Percentiles rank a stretch among this genome's conserved stretches.
phyloP scores from a whole-genome alignment of 2,329 filamentous ascomycete species.

The Fusarium globosum region DNA sequence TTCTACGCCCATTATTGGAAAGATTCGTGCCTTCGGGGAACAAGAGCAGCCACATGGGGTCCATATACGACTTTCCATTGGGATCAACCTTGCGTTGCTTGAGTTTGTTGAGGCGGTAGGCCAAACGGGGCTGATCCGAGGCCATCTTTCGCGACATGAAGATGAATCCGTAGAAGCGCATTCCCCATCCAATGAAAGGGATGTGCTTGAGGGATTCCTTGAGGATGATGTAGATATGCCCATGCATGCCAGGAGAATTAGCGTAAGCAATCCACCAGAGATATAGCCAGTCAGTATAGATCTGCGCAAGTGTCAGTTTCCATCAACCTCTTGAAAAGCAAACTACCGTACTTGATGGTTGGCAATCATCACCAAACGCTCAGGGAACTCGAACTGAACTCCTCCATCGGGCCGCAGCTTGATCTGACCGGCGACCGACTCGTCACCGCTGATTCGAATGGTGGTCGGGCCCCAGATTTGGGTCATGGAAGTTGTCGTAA shows the following conservation, averaged over 20 bases:
- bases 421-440: constrained; percentile 81
- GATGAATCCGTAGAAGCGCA: constrained; percentile 90
- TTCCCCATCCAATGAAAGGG: constrained; percentile 81
- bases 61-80: constrained; percentile 64
- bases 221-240: constrained; percentile 88
- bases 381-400: constrained; percentile 82
- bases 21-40: constrained; percentile 91
- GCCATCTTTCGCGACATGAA: constrained; percentile 93
- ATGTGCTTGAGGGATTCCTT: constrained; percentile 88
- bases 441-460: constrained; percentile 85
- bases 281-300: constrained; percentile 93
- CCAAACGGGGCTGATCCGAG: constrained; percentile 79
- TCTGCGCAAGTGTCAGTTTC: constrained; percentile 52
- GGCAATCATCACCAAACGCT: constrained; percentile 84
- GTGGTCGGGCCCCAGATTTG: constrained; percentile 89
- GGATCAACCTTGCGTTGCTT: constrained; percentile 67
- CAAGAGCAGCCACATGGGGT: constrained; percentile 91
- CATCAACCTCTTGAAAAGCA: background rate
- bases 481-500: constrained; percentile 82
- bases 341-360: constrained; percentile 77
- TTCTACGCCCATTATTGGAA: constrained; percentile 74
- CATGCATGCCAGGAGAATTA: constrained; percentile 78
- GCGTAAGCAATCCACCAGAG: constrained; percentile 96
- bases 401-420: constrained; percentile 75
- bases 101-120: constrained; percentile 77